Conservation (phyloP, 495 filamentous ascomycete genomes). For the Aspergillus sclerotiicarbonarius region DNA sequence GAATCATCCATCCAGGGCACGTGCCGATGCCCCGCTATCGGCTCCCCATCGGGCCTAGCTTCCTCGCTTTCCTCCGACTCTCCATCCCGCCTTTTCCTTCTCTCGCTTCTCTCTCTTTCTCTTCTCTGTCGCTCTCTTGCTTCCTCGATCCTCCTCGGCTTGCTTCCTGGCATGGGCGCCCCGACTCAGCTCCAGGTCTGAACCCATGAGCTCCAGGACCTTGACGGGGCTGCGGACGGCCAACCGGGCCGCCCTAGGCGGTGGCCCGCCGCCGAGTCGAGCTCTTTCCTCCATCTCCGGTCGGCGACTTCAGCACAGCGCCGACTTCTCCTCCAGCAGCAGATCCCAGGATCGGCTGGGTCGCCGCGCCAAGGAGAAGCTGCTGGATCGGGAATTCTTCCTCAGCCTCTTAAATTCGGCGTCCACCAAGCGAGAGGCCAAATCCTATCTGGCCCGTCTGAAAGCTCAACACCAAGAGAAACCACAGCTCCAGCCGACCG, state of each 20-base stretch:
- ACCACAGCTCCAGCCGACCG: constrained; percentile 17
- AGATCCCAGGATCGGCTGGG: constrained; percentile 37
- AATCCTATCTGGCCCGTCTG: constrained; percentile 80
- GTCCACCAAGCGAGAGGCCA: constrained; percentile 86
- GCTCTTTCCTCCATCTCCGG: constrained; percentile 22
- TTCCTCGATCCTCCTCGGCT: background rate
- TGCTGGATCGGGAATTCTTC: constrained; percentile 63
- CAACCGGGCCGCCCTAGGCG: constrained; percentile 23
- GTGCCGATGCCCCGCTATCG: too few relatives aligned
- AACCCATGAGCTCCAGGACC: constrained; percentile 39
- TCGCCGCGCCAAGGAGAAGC: constrained; percentile 48
- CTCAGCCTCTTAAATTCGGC: constrained; percentile 79
- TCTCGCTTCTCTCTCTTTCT: too few relatives aligned
- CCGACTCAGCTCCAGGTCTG: constrained; percentile 10
- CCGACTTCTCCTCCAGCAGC: constrained; percentile 37
- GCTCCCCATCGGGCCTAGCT: too few relatives aligned
- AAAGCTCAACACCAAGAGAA: constrained; percentile 42
- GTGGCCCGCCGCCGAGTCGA: constrained; percentile 15
- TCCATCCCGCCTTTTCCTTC: too few relatives aligned
- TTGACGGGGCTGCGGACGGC: constrained; percentile 34
- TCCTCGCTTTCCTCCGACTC: too few relatives aligned
- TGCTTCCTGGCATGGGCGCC: constrained; percentile 12
- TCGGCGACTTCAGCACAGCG: constrained; percentile 29
- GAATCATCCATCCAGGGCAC: too few relatives aligned
- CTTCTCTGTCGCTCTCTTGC: too few relatives aligned